Base-by-base conservation (phyloP, 129 eudicot genomes). In the Centella asiatica region DNA sequence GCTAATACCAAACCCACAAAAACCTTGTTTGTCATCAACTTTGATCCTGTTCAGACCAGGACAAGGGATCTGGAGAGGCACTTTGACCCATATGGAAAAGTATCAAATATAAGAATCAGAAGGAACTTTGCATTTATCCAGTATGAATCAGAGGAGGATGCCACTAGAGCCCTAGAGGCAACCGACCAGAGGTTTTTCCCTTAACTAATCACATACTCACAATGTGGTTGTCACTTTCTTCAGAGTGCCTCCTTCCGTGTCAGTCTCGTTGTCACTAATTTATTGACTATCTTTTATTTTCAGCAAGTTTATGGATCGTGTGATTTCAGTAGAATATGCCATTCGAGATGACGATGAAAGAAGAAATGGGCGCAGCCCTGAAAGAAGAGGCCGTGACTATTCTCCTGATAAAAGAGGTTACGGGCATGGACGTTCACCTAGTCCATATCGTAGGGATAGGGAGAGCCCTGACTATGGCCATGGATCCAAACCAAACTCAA, bases 401-500 rank as follows among this genome's bases (percentile, higher is more conserved):
- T 80, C 92, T 15, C 92, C 92, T 13, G 79, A 72, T 23, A 70
- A 82, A 75, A 78, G 81, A 72, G 54, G 79, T 29, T 45, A 75
- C 62, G 77, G 71, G 11, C 80, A 71, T 23, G 60, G 77, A 46
- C 74, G 81, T 22, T 83, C 86, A 27, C 86, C 83, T 2, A 80
- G 90, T 53, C 90, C 90, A 32, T 78, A 72, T 64, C 73, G 79
- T 17, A 78, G 84, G 70, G 85, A 74, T 31, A 76, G 96, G 56
- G 96, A 89, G 33, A 92, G 98, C 67, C 98, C 97, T 28, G 97
- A 89, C 64, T 89, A 89, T 65, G 97, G 97, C 15, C 87, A 76
- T 64, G 94, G 82, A 33, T 42, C 75, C 57, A 60, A 53, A 46
- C 70, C 77, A 19, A 57, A 57, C 48, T 51, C 75, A n/a, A 70